Evolutionary conservation across 2,329 filamentous ascomycete genomes (phyloP), one percentile per base, ranked within the genome.

Genomic region (Epichloe sibirici): DNA sequence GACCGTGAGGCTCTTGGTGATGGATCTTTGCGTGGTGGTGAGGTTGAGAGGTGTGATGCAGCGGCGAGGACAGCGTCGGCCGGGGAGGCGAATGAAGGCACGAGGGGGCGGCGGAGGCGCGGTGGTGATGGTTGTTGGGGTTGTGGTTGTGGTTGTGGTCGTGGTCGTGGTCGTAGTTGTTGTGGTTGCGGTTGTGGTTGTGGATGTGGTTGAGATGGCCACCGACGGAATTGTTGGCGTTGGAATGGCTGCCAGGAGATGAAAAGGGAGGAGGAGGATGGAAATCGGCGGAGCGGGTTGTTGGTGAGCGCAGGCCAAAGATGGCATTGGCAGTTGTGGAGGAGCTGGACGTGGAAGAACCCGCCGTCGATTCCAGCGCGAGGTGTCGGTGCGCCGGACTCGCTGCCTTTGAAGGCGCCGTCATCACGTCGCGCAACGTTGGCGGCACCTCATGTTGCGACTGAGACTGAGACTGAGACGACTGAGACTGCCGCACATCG

Each of bases 301-400:
- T 74, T 55, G 75, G 74, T 55, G 75, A 77, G 63, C 74, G 71
- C 64, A 76, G 65, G 62, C 66, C 72, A 64, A 77, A 76, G 65
- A 64, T 64, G 54, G 45, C 45, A 38, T 17, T 48, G 47, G 52
- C 44, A n/a, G 23, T 45, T 25, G 51, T 49, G n/a, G 44, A 28
- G 40, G 49, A 42, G 51, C 42, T 49, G 39, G 50, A 31, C 44
- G 35, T 38, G 42, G 17, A 45, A 15, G 43, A 43, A n/a, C 6
- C 23, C 38, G 38, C n/a, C 35, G 23, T 28, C n/a, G 50, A 51
- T n/a, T 46, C 42, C 34, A 51, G 31, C 13, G 45, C 28, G 43
- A 45, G 43, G 49, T 45, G 49, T 45, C 49, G 49, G 40, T 45
- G 49, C 49, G 31, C 42, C 25, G 40, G 49, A 45, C 53, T 55